A percentile compares a stretch with the other conserved stretches of the same genome.
These are phyloP conservation scores for Pseudocercospora musae DNA, from an alignment of 2,329 filamentous ascomycete genomes.

Conservation along the genomic window DNA sequence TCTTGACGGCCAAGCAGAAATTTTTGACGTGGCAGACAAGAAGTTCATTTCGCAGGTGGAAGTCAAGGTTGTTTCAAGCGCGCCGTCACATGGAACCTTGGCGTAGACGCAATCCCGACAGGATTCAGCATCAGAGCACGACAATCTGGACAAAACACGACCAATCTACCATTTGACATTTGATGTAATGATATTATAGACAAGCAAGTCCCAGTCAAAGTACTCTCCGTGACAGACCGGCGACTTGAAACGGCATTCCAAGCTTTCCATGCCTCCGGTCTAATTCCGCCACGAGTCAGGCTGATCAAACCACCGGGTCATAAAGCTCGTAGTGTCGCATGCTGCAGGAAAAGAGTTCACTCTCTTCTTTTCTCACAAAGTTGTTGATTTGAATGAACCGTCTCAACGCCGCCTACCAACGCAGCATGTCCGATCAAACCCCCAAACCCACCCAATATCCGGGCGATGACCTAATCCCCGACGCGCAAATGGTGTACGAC, in stretches of 20 bases:
- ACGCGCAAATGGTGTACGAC: conserved; percentile 24
- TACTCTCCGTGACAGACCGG: too few relatives aligned
- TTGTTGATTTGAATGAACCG: too few relatives aligned
- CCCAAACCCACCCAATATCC: conserved; percentile 1
- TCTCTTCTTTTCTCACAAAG: too few relatives aligned
- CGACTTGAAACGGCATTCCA: background rate
- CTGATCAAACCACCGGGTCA: background rate
- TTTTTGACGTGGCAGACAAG: background rate
- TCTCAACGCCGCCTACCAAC: background rate
- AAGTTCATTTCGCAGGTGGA: too few relatives aligned
- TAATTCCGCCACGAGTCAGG: background rate
- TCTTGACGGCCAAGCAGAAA: background rate
- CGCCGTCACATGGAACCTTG: background rate
- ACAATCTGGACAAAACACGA: background rate
- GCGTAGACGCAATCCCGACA: background rate
- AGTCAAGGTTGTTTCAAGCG: too few relatives aligned
- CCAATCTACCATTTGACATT: too few relatives aligned
- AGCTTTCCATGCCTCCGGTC: background rate
- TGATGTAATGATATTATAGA: too few relatives aligned
- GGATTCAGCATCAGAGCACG: background rate
- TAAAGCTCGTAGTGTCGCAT: background rate
- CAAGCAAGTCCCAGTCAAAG: too few relatives aligned
- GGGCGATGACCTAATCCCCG: conserved; percentile 21
- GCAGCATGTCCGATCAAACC: background rate
- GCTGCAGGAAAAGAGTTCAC: too few relatives aligned